Evolutionary conservation across 163 green algal genomes (phyloP), one percentile per base, ranked within the genome.

Genomic region (Scenedesmus sp.): DNA sequence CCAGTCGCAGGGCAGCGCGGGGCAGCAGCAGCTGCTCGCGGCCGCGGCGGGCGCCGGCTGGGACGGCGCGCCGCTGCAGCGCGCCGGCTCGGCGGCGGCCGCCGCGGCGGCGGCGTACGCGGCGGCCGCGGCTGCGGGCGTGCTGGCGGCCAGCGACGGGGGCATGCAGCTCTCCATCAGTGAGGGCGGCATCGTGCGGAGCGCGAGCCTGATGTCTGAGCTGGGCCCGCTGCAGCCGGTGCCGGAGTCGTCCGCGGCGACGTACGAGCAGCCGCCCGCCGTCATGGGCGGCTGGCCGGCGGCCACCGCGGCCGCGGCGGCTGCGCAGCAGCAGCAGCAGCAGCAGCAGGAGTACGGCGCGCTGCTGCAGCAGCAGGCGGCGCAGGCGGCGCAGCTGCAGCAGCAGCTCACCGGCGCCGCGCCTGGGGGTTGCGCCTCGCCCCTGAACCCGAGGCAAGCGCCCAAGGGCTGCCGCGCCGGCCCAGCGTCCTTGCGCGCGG

Each of bases 151-250:
- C 24, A 63, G 54, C 22, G 28, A 3, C 3, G 15, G 36, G 36
- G 42, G 10, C 10, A 6, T 47, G 39, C 7, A 47, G 39, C 6
- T 47, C 39, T 47, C 10, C 7, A 6, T 47, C 7, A n/a, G 6
- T 47, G 39, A 6, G 47, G 64, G 42, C 17, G 13, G 47, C 10
- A 26, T 77, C 20, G 39, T 9, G 2, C 60, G 69, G 9, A 77
- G 69, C 47, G 33, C 54, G 6, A 77, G 69, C 31, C 42, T 77
- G 11, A 31, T 75, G 31, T 75, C 66, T 53, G 66, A 75, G 9
- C 53, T 65, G 0, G 69, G 69, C 36, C 69, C 53, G 6, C 45
- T 77, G 53, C 53, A 77, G 53, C 18, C 69, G n/a, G 45, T 77
- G 17, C 45, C 69, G 31, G 69, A 77, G 31, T 53, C 48, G 2